Conservation (phyloP, 2,329 filamentous ascomycete species). For the Leptographium procerum region DNA sequence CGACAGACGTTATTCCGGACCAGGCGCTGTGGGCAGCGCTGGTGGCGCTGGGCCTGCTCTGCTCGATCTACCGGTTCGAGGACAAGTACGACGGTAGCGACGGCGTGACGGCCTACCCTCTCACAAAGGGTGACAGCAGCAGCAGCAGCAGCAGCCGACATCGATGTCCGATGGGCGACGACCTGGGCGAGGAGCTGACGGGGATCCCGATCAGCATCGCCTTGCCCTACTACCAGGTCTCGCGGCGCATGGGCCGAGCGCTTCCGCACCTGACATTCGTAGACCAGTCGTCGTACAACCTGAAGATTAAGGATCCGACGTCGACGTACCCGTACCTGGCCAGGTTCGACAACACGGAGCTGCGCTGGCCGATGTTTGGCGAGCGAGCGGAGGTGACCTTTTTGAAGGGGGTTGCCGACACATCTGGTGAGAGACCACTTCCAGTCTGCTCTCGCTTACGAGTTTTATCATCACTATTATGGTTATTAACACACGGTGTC, state of each 20-base stretch:
- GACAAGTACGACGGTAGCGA: slow-evolving; percentile 40
- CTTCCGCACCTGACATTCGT: slow-evolving; percentile 41
- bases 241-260: slow-evolving; percentile 37
- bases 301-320: slow-evolving; percentile 35
- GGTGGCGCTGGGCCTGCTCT: slow-evolving; percentile 39
- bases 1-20: slow-evolving; percentile 37
- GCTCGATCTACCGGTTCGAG: slow-evolving; percentile 41
- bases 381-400: slow-evolving; percentile 40
- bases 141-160: slow-evolving; percentile 23
- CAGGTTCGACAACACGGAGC: slow-evolving; percentile 40
- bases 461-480: no score
- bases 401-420: slow-evolving; percentile 37
- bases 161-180: slow-evolving; percentile 36
- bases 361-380: slow-evolving; percentile 43
- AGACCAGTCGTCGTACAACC: slow-evolving; percentile 42
- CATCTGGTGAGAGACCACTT: slow-evolving; percentile 15
- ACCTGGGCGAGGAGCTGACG: slow-evolving; percentile 36
- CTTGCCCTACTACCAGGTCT: slow-evolving; percentile 38
- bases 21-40: slow-evolving; percentile 41
- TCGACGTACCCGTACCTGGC: slow-evolving; percentile 38
- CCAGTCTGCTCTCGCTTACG: no score
- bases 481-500: no score
- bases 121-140: no score
- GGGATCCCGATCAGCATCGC: slow-evolving; percentile 37
- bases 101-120: slow-evolving; percentile 30